Conservation (phyloP, 345 rosid genomes). For the Sisymbrium altissimum region DNA sequence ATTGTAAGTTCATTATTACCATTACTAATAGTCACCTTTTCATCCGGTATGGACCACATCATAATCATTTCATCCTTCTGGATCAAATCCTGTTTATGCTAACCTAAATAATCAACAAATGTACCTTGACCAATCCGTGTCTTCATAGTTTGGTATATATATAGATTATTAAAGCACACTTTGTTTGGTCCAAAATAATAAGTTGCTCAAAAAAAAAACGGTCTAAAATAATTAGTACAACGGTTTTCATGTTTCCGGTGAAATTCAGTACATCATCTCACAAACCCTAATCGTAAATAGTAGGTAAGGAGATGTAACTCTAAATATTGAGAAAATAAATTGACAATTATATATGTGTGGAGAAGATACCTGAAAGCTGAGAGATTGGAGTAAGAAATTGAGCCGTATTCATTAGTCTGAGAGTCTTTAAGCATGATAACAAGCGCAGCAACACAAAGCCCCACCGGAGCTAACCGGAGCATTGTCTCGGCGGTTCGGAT, state of each 20-base stretch:
- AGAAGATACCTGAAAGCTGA: conserved; percentile 21
- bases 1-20: neutral
- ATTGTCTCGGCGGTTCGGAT: conserved; percentile 33
- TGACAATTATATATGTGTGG: neutral
- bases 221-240: neutral
- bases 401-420: conserved; percentile 28
- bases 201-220: neutral
- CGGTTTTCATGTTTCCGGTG: neutral
- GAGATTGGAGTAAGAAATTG: conserved; percentile 32
- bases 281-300: neutral
- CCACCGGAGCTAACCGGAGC: conserved; percentile 39
- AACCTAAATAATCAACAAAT: neutral
- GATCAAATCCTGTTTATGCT: neutral
- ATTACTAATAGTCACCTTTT: neutral
- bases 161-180: neutral
- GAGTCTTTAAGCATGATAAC: conserved; percentile 37
- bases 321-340: neutral
- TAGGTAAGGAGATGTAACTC: neutral
- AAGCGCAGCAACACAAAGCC: conserved; percentile 38
- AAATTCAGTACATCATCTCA: neutral
- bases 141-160: neutral
- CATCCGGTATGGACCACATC: neutral
- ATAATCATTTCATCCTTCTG: neutral
- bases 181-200: neutral
- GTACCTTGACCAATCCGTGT: neutral